Percentiles rank a stretch among this genome's conserved stretches.
These are phyloP conservation scores for Sechiopsis laciniata DNA, from an alignment of 306 rosid species.

Conservation along the genomic window DNA sequence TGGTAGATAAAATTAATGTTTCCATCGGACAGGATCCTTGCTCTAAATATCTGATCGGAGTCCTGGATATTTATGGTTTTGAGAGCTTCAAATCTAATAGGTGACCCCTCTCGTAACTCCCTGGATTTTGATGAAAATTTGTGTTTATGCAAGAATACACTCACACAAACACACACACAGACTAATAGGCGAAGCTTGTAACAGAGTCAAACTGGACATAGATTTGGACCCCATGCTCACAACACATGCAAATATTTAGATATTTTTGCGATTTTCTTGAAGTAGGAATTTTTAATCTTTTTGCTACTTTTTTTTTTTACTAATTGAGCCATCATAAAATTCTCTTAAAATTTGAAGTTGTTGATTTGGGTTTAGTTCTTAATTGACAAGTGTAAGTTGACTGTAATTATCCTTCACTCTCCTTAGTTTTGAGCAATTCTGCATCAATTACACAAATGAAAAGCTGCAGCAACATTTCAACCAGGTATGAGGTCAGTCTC, in stretches of 20 bases:
- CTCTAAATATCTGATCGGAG: conserved; percentile 71
- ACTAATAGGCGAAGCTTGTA: conserved; percentile 54
- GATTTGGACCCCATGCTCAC: conserved; percentile 5
- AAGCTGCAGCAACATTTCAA: conserved; percentile 98
- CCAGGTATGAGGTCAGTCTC: conserved; percentile 98
- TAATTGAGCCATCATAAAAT: conserved; percentile 8
- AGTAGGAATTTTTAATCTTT: neutral
- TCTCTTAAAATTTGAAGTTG: neutral
- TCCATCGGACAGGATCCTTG: conserved; percentile 80
- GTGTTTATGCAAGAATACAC: neutral
- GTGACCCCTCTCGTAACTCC: conserved; percentile 34
- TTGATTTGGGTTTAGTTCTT: conserved; percentile 15
- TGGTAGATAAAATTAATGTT: conserved; percentile 74
- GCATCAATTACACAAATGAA: conserved; percentile 38
- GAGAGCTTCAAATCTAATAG: conserved; percentile 80
- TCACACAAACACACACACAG: neutral
- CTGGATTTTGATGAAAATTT: neutral
- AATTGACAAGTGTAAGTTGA: conserved; percentile 14
- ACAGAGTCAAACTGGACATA: neutral
- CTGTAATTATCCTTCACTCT: conserved; percentile 23
- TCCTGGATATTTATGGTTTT: conserved; percentile 93
- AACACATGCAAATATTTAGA: neutral
- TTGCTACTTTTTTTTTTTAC: neutral
- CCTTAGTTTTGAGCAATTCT: conserved; percentile 84
- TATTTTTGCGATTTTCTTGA: neutral